phyloP scores from a whole-genome alignment of 2,329 filamentous ascomycete genomes.

The Periconia sp. region DNA sequence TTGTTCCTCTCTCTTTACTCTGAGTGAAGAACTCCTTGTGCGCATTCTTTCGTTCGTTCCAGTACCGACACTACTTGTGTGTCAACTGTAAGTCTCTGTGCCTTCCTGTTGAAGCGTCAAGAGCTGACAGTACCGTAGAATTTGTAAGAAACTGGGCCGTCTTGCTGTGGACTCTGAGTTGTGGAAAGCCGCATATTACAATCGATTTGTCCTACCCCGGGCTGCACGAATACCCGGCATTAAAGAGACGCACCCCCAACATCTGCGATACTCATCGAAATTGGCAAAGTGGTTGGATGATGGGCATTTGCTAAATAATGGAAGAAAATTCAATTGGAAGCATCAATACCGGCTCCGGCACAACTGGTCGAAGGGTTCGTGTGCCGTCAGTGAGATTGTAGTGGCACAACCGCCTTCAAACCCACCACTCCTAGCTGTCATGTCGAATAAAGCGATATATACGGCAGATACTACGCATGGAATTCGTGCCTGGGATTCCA shows the following conservation, averaged over 20 bases:
- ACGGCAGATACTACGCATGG: conserved; percentile 72
- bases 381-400: conserved; percentile 75
- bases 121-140: conserved; percentile 42
- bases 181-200: conserved; percentile 89
- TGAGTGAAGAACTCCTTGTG: conserved; percentile 87
- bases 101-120: neutral
- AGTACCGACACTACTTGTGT: conserved; percentile 66
- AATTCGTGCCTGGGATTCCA: conserved; percentile 77
- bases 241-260: conserved; percentile 44
- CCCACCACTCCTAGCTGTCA: conserved; percentile 70
- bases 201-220: conserved; percentile 80
- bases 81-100: conserved; percentile 55
- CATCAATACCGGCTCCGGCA: conserved; percentile 82
- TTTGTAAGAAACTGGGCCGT: conserved; percentile 74
- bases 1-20: conserved; percentile 65
- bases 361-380: conserved; percentile 86
- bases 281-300: conserved; percentile 65
- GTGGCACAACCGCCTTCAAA: conserved; percentile 56
- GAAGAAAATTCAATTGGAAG: conserved; percentile 73
- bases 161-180: conserved; percentile 81
- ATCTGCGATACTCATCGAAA: conserved; percentile 56
- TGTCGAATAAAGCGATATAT: conserved; percentile 75
- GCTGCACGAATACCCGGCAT: conserved; percentile 74
- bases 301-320: conserved; percentile 55
- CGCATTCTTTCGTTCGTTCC: conserved; percentile 80